Conservation (phyloP, 164 flowering plant species). For the Santalum album region DNA sequence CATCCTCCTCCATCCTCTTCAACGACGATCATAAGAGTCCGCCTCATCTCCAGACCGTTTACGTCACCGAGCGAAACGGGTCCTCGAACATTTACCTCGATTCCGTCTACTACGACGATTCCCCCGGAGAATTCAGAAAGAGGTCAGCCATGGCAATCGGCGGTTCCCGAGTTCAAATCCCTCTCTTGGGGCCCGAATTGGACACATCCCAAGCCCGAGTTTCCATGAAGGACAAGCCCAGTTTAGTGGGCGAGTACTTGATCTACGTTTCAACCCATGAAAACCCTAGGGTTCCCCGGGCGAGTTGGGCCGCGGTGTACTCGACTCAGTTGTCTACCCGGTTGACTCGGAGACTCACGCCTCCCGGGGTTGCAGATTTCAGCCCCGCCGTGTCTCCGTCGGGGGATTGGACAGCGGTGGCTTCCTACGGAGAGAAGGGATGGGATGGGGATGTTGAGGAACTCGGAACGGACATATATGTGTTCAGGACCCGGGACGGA, state of each 20-base stretch:
- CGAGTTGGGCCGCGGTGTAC: slow-evolving; percentile 88
- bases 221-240: slow-evolving; percentile 72
- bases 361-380: slow-evolving; percentile 57
- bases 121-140: too few relatives aligned
- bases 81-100: slow-evolving; percentile 41
- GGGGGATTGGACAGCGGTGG: slow-evolving; percentile 75
- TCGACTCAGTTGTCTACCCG: slow-evolving; percentile 50
- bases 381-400: slow-evolving; percentile 89
- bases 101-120: slow-evolving; percentile 8
- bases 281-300: slow-evolving; percentile 39
- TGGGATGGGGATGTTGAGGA: slow-evolving; percentile 81
- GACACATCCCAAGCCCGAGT: slow-evolving; percentile 9
- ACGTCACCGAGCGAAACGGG: slow-evolving; percentile 70
- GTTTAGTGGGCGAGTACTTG: slow-evolving; percentile 37
- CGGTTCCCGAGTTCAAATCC: slow-evolving; percentile 24
- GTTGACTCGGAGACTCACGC: slow-evolving; percentile 60
- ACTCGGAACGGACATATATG: slow-evolving; percentile 55
- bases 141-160: slow-evolving; percentile 25
- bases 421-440: slow-evolving; percentile 59
- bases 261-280: slow-evolving; percentile 83
- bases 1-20: slow-evolving; percentile 14
- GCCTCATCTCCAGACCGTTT: slow-evolving; percentile 25
- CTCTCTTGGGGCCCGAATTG: slow-evolving; percentile 19
- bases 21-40: not conserved
- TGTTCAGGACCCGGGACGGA: slow-evolving; percentile 63